Conservation (phyloP, 495 filamentous ascomycete species). For the Aspergillus saccharolyticus region DNA sequence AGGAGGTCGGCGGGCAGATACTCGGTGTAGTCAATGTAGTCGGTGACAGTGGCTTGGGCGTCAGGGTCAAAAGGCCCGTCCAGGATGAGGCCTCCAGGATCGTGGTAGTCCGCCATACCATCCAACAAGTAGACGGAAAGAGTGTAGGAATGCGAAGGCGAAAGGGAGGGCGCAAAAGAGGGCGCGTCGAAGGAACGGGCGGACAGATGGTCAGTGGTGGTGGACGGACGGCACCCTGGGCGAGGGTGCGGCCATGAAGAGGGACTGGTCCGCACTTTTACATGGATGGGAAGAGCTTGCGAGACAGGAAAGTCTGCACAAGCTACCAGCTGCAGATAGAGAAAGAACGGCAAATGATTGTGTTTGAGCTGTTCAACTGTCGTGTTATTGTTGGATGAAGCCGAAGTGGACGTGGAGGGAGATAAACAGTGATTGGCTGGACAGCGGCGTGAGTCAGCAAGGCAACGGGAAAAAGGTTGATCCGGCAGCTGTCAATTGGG, state of each 20-base stretch:
- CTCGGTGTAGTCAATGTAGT: slow-evolving; percentile 96
- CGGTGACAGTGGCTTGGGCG: slow-evolving; percentile 87
- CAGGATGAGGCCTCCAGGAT: slow-evolving; percentile 43
- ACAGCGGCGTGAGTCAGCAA: not conserved
- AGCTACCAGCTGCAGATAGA: not conserved
- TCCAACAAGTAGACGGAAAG: slow-evolving; percentile 15
- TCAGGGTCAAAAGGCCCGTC: slow-evolving; percentile 70
- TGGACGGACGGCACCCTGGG: slow-evolving; percentile 17
- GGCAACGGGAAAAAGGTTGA: not conserved
- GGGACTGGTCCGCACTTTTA: slow-evolving; percentile 8
- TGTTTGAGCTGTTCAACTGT: not conserved
- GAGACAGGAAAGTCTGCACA: slow-evolving; percentile 1
- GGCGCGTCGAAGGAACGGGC: slow-evolving; percentile 12
- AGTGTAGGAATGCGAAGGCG: slow-evolving; percentile 13
- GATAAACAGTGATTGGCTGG: not conserved
- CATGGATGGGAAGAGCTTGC: slow-evolving; percentile 7
- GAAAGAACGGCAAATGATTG: not conserved
- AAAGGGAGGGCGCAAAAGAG: slow-evolving; percentile 7
- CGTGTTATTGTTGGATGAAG: not conserved
- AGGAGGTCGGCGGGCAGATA: slow-evolving; percentile 90
- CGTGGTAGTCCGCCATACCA: slow-evolving; percentile 36
- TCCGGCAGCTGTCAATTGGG: not conserved
- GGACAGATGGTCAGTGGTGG: slow-evolving; percentile 11
- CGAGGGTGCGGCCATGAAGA: slow-evolving; percentile 18
- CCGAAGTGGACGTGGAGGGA: not conserved